Evolutionary conservation across 78 protist species (phyloP).

Genomic region (Tieghemostelium lacteum): DNA sequence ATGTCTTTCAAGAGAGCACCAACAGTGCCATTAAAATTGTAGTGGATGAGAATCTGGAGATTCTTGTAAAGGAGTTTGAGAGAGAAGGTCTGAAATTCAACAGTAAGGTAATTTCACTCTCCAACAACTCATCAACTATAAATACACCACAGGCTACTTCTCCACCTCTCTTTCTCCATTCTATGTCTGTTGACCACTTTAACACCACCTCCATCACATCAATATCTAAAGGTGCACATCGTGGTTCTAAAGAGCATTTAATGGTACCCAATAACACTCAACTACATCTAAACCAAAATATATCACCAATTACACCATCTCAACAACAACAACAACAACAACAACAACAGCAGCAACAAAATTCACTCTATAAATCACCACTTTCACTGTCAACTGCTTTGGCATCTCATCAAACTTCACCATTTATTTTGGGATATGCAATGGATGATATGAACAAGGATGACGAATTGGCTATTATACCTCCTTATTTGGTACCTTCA

Average conservation of each 20-base stretch:
- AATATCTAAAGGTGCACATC: too few relatives aligned
- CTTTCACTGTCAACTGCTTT: constrained; percentile 12
- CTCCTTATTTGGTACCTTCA: constrained; percentile 29
- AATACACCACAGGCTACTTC: constrained; percentile 18
- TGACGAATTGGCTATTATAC: constrained; percentile 56
- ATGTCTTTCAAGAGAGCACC: neutral
- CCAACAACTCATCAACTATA: neutral
- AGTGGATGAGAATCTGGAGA: neutral
- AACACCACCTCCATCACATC: too few relatives aligned
- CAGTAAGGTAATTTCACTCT: neutral
- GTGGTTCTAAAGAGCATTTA: too few relatives aligned
- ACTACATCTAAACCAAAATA: neutral
- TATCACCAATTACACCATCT: neutral
- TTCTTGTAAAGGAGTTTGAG: constrained; percentile 23
- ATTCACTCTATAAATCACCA: neutral
- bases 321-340: neutral
- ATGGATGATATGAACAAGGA: constrained; percentile 47
- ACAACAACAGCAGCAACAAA: neutral
- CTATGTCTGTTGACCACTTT: too few relatives aligned
- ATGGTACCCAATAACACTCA: neutral
- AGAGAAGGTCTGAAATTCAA: constrained; percentile 33
- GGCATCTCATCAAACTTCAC: constrained; percentile 41
- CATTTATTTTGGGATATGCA: constrained; percentile 71
- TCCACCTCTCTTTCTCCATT: constrained; percentile 5
- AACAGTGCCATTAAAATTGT: neutral